Conservation (phyloP, 371 early-diverging fungal species). For the Rozella allomycis region DNA sequence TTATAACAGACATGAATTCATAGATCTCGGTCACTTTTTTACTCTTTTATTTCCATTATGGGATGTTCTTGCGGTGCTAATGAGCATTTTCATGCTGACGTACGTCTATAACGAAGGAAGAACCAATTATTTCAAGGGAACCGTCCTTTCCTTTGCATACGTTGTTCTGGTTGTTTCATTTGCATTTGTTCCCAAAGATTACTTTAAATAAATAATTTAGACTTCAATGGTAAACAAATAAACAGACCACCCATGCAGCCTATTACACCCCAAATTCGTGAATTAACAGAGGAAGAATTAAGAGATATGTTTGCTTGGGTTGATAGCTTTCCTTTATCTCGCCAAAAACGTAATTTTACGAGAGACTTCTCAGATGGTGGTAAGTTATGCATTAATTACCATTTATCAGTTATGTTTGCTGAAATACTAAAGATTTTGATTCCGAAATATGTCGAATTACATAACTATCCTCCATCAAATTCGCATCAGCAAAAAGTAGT, state of each 20-base stretch:
- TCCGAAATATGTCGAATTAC: constrained; percentile 26
- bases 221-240: too few species aligned
- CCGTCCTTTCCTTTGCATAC: constrained; percentile 68
- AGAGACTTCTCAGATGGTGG: constrained; percentile 30
- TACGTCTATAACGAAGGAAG: constrained; percentile 84
- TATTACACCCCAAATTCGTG: too few species aligned
- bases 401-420: constrained; percentile 12
- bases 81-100: constrained; percentile 5
- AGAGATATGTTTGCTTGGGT: constrained; percentile 18
- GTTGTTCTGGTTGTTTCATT: constrained; percentile 52
- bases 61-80: constrained; percentile 63
- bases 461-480: constrained; percentile 29
- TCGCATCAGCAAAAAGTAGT: constrained; percentile 20
- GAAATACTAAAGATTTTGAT: constrained; percentile 20
- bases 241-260: too few species aligned
- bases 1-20: too few species aligned
- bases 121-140: constrained; percentile 82
- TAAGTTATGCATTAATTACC: constrained; percentile 3
- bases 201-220: background rate
- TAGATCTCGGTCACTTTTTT: too few species aligned
- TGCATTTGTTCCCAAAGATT: constrained; percentile 34
- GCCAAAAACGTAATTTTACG: constrained; percentile 21
- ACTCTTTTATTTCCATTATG: constrained; percentile 78
- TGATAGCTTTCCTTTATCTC: constrained; percentile 20
- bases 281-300: background rate